These are phyloP conservation scores for Trametopsis cervina DNA, from an alignment of 768 basidiomycete genomes.

Conservation along the genomic window DNA sequence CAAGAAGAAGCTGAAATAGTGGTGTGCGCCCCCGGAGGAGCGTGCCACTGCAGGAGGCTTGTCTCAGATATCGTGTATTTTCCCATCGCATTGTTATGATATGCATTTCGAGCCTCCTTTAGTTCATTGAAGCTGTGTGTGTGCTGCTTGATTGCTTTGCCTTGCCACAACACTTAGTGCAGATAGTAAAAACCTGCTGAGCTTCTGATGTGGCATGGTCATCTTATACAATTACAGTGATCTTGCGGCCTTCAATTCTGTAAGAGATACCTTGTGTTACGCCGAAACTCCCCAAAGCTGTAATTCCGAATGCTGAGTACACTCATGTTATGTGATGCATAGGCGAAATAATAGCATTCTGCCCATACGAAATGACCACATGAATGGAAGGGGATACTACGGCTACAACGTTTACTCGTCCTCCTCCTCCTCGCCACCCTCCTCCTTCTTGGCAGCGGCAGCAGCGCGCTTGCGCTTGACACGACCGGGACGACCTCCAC, in stretches of 20 bases:
- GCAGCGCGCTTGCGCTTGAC: conserved; percentile 87
- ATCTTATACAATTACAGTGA: no score
- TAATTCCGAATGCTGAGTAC: no score
- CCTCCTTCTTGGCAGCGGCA: conserved; percentile 81
- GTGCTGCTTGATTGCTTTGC: no score
- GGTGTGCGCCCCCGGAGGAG: conserved; percentile 17
- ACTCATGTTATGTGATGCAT: no score
- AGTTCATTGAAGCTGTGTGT: not conserved
- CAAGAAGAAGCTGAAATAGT: conserved; percentile 97
- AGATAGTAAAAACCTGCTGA: no score
- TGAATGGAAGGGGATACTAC: conserved; percentile 1
- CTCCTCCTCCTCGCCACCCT: conserved; percentile 56
- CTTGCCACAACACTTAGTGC: no score
- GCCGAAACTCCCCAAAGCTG: no score
- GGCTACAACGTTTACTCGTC: conserved; percentile 18
- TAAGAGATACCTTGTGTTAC: no score
- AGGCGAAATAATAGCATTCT: not conserved
- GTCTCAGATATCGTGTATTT: not conserved
- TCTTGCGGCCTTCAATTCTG: no score
- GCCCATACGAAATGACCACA: not conserved
- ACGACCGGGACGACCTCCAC: conserved; percentile 84
- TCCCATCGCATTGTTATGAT: not conserved
- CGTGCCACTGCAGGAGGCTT: not conserved
- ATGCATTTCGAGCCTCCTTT: not conserved
- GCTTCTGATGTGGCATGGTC: no score